Percentiles rank a stretch among this genome's conserved stretches.
phyloP scores from a whole-genome alignment of 2,329 filamentous ascomycete genomes.

The Botrytis porri region DNA sequence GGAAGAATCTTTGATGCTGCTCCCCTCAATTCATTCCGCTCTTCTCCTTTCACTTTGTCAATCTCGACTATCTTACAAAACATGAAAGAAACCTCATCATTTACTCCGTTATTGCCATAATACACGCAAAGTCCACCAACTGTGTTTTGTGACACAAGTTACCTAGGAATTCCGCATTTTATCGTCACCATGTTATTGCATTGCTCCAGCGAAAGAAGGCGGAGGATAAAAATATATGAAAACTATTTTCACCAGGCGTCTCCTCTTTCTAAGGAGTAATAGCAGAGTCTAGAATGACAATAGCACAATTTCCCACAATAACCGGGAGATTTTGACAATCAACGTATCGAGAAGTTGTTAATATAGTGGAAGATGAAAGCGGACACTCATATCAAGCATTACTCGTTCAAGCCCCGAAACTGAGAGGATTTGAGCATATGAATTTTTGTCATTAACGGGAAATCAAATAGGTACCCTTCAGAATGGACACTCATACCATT shows the following conservation, averaged over 20 bases:
- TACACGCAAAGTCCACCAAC: not conserved
- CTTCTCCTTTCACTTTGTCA: not conserved
- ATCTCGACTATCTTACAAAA: not conserved
- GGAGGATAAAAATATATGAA: too few species aligned
- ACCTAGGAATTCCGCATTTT: not conserved
- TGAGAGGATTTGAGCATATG: not conserved
- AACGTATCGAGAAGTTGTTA: not conserved
- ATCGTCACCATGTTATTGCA: too few species aligned
- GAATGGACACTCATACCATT: not conserved
- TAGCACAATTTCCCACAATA: too few species aligned
- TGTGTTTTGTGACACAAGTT: not conserved
- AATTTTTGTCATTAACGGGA: not conserved
- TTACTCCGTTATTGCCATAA: not conserved
- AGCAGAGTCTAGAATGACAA: too few species aligned
- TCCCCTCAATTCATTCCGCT: too few species aligned
- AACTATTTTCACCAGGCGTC: too few species aligned
- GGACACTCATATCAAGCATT: accelerated
- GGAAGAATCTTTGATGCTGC: not conserved
- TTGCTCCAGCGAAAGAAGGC: too few species aligned
- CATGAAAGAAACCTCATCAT: too few species aligned
- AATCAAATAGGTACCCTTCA: not conserved
- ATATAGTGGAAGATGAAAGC: not conserved
- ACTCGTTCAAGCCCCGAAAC: not conserved
- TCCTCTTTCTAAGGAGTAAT: too few species aligned
- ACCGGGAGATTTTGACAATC: too few species aligned